Evolutionary conservation across 352 stramenopile species (phyloP), one percentile per base, ranked within the genome.

Genomic region (Globisporangium apiculatum): DNA sequence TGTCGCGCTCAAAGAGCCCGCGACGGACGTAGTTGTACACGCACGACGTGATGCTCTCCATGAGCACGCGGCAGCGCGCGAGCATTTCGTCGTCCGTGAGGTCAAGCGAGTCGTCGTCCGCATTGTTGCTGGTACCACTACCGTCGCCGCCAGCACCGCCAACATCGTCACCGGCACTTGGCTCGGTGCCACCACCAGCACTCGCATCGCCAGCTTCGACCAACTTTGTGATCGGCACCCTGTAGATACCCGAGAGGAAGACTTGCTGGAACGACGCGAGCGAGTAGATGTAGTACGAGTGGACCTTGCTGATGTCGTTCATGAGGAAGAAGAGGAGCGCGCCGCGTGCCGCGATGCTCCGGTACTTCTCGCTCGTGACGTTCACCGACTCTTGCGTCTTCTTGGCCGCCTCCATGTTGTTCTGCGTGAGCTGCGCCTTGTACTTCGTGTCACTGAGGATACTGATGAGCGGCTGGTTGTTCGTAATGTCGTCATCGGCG

Each of bases 201-300:
- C 42, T 56, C 12, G 47, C 41, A 12, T 68, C 72, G 36, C 53
- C 64, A 36, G 58, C 68, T 24, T 71, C 62, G 52, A 58, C 69
- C 24, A 31, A 31, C 42, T 67, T 80, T 24, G 62, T 73, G 53
- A 86, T 62, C 1, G 90, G 89, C 7, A 97, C 90, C 4, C 81
- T 76, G 56, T 97, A 97, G 53, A 98, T 98, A 31, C 91, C 95
- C 37, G 94, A 95, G 48, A 98, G 83, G 66, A 98, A 97, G 15
- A 98, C 94, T 53, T 95, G 87, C 57, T 97, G 94, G 83, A 99
- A 99, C 3, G 92, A 94, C 18, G 89, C 92, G 10, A 98, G 86
- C 38, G 89, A 98, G 67, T 98, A 98, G 61, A 98, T 98, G 69
- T 98, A 98, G 75, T 98, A 98, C 51, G 89, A 96, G 60, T 98